Percentiles rank a stretch among this genome's conserved stretches.
Conservation (phyloP, 257 asterid genomes). For the Lycium ferocissimum region DNA sequence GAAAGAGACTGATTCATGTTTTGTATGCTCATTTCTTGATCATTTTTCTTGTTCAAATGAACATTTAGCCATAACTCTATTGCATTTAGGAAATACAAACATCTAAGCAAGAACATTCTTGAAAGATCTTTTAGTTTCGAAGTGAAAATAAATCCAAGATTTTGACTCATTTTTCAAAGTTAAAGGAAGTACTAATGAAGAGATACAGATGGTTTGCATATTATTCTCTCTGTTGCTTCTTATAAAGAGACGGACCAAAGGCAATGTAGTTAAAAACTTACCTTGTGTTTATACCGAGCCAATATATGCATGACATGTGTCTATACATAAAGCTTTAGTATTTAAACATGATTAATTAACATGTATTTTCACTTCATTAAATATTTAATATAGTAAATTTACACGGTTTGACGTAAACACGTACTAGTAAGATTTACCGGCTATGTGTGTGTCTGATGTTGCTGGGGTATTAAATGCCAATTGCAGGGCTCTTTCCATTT, state of each 20-base stretch:
- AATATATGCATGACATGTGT: too few species aligned
- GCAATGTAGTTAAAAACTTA: too few species aligned
- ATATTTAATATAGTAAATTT: too few species aligned
- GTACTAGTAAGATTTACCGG: too few species aligned
- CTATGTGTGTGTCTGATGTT: not conserved
- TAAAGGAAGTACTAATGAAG: not conserved
- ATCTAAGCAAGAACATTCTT: not conserved
- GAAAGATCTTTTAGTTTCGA: not conserved
- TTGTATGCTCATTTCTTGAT: not conserved
- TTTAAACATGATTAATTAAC: too few species aligned
- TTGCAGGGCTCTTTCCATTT: not conserved
- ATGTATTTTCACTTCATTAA: too few species aligned
- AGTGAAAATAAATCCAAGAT: slow-evolving; percentile 13
- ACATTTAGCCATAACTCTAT: slow-evolving; percentile 6
- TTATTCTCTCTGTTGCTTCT: not conserved
- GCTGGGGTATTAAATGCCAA: not conserved
- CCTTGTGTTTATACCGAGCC: too few species aligned
- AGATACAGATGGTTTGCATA: not conserved
- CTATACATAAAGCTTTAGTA: too few species aligned
- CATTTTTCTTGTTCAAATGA: slow-evolving; percentile 9
- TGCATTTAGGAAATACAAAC: slow-evolving; percentile 11
- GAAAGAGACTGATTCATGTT: not conserved
- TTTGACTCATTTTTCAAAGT: not conserved
- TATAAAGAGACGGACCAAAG: not conserved
- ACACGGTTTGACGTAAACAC: too few species aligned